Conservation (phyloP, 2,329 filamentous ascomycete genomes). For the Ophiocordyceps camponoti-leonardi region DNA sequence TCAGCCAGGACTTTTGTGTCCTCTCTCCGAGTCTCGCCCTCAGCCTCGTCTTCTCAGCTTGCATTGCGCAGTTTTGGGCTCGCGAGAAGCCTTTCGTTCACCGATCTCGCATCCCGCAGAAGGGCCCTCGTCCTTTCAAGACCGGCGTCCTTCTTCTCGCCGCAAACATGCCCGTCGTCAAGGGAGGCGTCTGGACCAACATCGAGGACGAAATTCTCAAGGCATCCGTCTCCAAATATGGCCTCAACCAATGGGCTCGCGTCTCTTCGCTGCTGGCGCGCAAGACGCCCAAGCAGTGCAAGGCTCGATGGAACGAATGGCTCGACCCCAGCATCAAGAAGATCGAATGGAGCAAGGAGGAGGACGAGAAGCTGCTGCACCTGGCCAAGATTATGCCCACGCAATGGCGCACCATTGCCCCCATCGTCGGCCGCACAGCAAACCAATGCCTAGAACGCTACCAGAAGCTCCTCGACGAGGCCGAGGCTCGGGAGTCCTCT, state of each 20-base stretch:
- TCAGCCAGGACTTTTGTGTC: not conserved
- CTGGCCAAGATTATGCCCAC: conserved; percentile 97
- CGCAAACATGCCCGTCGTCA: conserved; percentile 49
- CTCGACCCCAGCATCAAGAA: conserved; percentile 95
- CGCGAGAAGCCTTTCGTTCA: not conserved
- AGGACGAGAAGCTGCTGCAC: conserved; percentile 93
- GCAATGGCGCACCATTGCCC: conserved; percentile 96
- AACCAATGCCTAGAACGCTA: conserved; percentile 96
- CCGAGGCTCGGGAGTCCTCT: conserved; percentile 75
- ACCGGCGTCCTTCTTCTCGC: not conserved
- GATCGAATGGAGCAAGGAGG: conserved; percentile 97
- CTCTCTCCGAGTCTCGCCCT: not conserved
- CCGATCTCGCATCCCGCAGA: too few relatives aligned
- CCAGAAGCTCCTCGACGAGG: conserved; percentile 89
- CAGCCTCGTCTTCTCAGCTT: not conserved
- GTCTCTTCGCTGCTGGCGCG: conserved; percentile 92
- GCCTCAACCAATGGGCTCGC: conserved; percentile 93
- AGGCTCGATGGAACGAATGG: conserved; percentile 97
- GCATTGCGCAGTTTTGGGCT: not conserved
- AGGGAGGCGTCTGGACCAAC: conserved; percentile 60
- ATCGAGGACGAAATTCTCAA: conserved; percentile 94
- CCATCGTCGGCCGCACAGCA: conserved; percentile 87
- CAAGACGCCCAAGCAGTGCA: conserved; percentile 98
- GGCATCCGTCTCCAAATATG: conserved; percentile 86
- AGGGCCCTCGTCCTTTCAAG: not conserved